These are phyloP conservation scores for Podila clonocystis DNA, from an alignment of 192 early-diverging fungal genomes.

Conservation along the genomic window DNA sequence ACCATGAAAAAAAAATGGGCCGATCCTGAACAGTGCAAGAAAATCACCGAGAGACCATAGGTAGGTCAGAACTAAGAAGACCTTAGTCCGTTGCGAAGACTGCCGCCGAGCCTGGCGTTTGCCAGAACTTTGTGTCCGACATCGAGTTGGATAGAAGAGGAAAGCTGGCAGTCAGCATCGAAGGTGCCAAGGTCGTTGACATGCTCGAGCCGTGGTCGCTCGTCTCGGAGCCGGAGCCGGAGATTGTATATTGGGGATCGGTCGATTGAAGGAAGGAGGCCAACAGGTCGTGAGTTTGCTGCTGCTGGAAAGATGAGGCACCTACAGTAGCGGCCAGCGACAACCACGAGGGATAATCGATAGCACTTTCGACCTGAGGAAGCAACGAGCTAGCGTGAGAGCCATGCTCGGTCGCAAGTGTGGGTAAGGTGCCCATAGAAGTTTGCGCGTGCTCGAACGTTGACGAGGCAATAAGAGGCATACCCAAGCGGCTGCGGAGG, in stretches of 20 bases:
- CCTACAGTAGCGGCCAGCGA: background rate
- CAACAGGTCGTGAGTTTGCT: conserved; percentile 20
- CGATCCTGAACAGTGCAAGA: background rate
- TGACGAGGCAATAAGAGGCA: conserved; percentile 26
- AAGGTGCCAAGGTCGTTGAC: background rate
- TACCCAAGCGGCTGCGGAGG: conserved; percentile 43
- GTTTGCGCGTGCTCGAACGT: conserved; percentile 34
- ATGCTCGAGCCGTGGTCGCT: conserved; percentile 11
- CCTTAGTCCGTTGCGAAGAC: conserved; percentile 35
- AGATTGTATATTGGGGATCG: conserved; percentile 20
- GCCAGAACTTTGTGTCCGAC: conserved; percentile 36
- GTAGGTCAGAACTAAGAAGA: background rate
- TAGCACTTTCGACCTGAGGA: background rate
- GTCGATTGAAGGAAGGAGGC: conserved; percentile 27
- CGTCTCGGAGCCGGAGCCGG: conserved; percentile 13
- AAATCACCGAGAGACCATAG: conserved; percentile 5
- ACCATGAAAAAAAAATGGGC: background rate
- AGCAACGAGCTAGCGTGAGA: background rate
- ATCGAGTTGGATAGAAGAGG: conserved; percentile 1
- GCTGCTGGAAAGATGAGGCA: background rate
- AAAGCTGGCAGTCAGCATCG: background rate
- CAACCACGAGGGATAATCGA: conserved; percentile 10
- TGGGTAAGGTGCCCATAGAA: background rate
- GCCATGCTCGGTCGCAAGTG: background rate
- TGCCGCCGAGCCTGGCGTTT: conserved; percentile 16